Conservation (phyloP, 768 basidiomycete species). For the Podaxis carcinomalis region DNA sequence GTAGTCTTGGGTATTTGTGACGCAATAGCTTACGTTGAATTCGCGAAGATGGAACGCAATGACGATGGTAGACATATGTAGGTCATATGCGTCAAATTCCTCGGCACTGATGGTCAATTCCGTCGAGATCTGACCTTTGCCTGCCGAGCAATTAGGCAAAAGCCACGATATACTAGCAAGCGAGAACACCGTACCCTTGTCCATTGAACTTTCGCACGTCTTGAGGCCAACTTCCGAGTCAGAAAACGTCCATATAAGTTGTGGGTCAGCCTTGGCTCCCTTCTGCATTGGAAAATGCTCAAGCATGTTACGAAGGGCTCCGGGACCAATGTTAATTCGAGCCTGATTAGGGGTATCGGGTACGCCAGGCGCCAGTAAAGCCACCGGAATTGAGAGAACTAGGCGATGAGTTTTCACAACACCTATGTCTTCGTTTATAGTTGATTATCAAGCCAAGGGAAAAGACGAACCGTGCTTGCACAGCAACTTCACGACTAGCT, state of each 20-base stretch:
- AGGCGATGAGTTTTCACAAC: constrained; percentile 81
- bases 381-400: constrained; percentile 50
- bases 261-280: constrained; percentile 65
- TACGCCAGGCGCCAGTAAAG: constrained; percentile 63
- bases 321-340: constrained; percentile 66
- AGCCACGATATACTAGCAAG: neutral
- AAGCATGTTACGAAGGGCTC: constrained; percentile 69
- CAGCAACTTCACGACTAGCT: constrained; percentile 64
- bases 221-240: constrained; percentile 64
- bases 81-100: constrained; percentile 77
- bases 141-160: constrained; percentile 19
- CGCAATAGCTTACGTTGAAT: constrained; percentile 56
- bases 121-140: constrained; percentile 64
- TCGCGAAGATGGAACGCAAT: constrained; percentile 81
- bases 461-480: constrained; percentile 75
- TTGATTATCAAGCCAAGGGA: neutral
- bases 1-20: neutral
- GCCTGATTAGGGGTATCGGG: constrained; percentile 58
- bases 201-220: constrained; percentile 62
- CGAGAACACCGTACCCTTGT: constrained; percentile 46
- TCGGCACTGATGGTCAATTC: constrained; percentile 73
- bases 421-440: constrained; percentile 37
- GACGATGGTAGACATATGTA: constrained; percentile 56
- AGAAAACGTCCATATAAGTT: constrained; percentile 78
- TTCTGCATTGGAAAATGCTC: constrained; percentile 74